Percentiles rank a stretch among this genome's conserved stretches.
These are phyloP conservation scores for Cetradonia linearis DNA, from an alignment of 495 filamentous ascomycete genomes.

Conservation along the genomic window DNA sequence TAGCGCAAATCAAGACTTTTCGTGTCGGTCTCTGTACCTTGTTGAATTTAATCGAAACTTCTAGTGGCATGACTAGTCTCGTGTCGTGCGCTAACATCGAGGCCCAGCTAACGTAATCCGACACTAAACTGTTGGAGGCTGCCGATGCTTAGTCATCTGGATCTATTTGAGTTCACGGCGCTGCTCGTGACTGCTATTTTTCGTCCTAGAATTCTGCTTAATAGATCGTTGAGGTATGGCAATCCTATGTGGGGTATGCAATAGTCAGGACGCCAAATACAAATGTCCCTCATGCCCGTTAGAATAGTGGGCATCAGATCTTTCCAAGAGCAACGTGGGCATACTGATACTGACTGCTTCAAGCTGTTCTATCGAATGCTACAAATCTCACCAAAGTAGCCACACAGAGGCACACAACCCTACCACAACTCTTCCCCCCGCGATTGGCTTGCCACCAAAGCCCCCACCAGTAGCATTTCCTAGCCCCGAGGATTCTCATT, in stretches of 20 bases:
- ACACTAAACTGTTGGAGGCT: not conserved
- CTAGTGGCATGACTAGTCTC: too few relatives aligned
- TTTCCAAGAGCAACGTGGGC: slow-evolving; percentile 7
- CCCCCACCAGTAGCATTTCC: slow-evolving; percentile 16
- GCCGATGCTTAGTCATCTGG: not conserved
- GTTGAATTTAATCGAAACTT: too few relatives aligned
- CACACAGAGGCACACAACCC: slow-evolving; percentile 25
- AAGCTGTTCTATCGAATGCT: slow-evolving; percentile 64
- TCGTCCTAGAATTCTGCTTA: too few relatives aligned
- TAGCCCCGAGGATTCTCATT: not conserved
- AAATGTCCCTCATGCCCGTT: slow-evolving; percentile 54
- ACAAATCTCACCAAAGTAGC: slow-evolving; percentile 45
- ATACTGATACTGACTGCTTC: slow-evolving; percentile 9
- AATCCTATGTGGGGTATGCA: slow-evolving; percentile 48
- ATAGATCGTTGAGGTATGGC: slow-evolving; percentile 21
- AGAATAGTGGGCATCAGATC: slow-evolving; percentile 45
- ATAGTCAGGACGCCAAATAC: slow-evolving; percentile 47
- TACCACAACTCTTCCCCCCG: slow-evolving; percentile 13
- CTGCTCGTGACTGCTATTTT: too few relatives aligned
- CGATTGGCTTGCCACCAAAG: slow-evolving; percentile 13
- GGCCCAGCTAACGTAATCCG: too few relatives aligned
- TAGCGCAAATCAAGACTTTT: too few relatives aligned
- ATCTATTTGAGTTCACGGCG: not conserved
- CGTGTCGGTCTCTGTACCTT: too few relatives aligned
- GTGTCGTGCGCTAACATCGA: too few relatives aligned